A percentile compares a stretch with the other conserved stretches of the same genome.
These are phyloP conservation scores for Acacia pycnantha DNA, from an alignment of 331 rosid species.

Conservation along the genomic window DNA sequence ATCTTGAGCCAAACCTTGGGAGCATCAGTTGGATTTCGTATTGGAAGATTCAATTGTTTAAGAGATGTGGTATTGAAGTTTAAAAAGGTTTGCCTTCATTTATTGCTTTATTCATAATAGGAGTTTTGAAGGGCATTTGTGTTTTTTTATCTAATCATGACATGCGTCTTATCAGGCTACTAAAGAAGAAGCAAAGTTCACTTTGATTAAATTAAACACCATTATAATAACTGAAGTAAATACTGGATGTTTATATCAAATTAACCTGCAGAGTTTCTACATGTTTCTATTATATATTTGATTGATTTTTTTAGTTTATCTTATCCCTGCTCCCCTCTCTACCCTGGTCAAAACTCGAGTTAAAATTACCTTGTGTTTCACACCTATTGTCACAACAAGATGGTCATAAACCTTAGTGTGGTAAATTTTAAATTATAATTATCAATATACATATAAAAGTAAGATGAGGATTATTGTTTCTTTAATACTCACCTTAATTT, in stretches of 20 bases:
- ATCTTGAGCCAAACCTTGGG: conserved; percentile 67
- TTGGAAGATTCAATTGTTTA: conserved; percentile 80
- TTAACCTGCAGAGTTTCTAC: conserved; percentile 5
- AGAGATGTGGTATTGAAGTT: conserved; percentile 77
- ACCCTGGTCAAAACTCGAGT: not conserved
- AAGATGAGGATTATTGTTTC: not conserved
- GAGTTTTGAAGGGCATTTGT: conserved; percentile 13
- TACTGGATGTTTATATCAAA: not conserved
- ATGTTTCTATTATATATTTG: not conserved
- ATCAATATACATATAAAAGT: not conserved
- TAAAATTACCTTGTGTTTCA: not conserved
- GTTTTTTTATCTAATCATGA: not conserved
- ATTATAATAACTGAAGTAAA: conserved; percentile 3
- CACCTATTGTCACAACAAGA: not conserved
- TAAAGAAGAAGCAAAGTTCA: conserved; percentile 6
- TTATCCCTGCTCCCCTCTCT: not conserved
- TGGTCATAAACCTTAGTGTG: not conserved
- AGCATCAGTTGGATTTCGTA: conserved; percentile 74
- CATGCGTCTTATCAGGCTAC: not conserved
- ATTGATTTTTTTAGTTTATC: not conserved
- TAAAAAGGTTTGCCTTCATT: conserved; percentile 62
- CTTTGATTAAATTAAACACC: not conserved
- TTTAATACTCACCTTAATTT: not conserved
- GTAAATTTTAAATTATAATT: not conserved
- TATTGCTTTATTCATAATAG: conserved; percentile 14